Conservation (phyloP, 768 basidiomycete species). For the Boletus rex-veris region DNA sequence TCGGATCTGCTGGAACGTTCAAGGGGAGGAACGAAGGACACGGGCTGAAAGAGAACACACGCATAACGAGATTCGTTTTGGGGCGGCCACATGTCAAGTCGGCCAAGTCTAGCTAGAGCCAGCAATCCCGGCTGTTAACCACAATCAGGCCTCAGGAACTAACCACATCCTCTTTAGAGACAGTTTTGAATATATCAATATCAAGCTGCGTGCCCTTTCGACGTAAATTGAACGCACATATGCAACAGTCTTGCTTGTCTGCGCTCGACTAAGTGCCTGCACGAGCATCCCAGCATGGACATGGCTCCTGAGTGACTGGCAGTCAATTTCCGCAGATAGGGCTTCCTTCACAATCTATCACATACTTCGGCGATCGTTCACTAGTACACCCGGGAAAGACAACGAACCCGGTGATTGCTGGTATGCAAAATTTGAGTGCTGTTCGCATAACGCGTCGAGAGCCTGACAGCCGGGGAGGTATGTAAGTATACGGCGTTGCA, state of each 20-base stretch:
- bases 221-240: slow-evolving; percentile 22
- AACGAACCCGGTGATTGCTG: not conserved
- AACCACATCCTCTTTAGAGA: not conserved
- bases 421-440: not conserved
- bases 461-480: not conserved
- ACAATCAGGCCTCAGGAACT: slow-evolving; percentile 5
- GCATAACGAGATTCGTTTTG: slow-evolving; percentile 15
- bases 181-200: slow-evolving; percentile 8
- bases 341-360: not conserved
- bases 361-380: slow-evolving; percentile 5
- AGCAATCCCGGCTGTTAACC: not conserved
- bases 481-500: not conserved
- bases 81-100: slow-evolving; percentile 25
- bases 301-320: slow-evolving; percentile 6
- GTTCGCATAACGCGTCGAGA: not conserved
- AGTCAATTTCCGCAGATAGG: slow-evolving; percentile 5
- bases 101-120: not conserved
- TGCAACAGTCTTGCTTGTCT: slow-evolving; percentile 4
- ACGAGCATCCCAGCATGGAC: not conserved
- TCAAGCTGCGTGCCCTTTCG: slow-evolving; percentile 3
- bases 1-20: slow-evolving; percentile 23
- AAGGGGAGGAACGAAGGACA: slow-evolving; percentile 12
- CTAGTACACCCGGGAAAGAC: not conserved
- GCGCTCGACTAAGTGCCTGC: not conserved
- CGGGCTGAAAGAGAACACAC: slow-evolving; percentile 1